Evolutionary conservation across 2,329 filamentous ascomycete species (phyloP), one percentile per base, ranked within the genome.

Genomic region (Bisporella sp.): DNA sequence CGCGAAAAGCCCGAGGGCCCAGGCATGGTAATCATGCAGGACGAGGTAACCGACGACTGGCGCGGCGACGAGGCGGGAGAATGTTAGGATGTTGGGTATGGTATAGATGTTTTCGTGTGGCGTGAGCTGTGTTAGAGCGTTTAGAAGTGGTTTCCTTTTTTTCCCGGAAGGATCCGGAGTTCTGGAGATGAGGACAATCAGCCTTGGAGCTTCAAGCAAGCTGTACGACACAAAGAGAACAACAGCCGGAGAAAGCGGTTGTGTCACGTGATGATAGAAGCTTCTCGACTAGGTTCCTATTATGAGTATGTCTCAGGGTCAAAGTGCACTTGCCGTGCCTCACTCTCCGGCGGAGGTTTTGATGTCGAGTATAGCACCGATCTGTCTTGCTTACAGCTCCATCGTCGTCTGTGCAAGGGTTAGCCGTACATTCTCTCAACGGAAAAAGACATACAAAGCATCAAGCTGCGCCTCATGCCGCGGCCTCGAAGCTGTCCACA

Each of bases 31-130:
- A 64, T 93, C 85, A 59, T 95, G 80, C 3, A 97, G 76, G 51
- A 99, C 84, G 28, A 93, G 81, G 66, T 96, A 97, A 50, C 92
- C 93, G 44, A 96, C 82, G 31, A 87, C 75, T 0, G 93, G 93
- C 1, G 93, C 88, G 1, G 88, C 85, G 46, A 88, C 66, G 39
- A 99, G 80, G 3, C 93, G 87, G 2, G 89, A 88, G 58, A 92
- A 84, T 1, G 93, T 99, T 48, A 99, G 78, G 54, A 95, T 76
- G 66, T 99, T 99, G 40, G 93, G 93, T n/a, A 99, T 65, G 35
- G 89, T 99, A 73, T 95, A 96, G 64, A 99, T 96, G 65, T 99
- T 90, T 70, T 99, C 93, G 66, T 85, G 88, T 6, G 73, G 63
- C 5, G 63, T 66, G 9, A 65, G 49, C 33, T 61, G 53, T 31